Percentiles rank a stretch among this genome's conserved stretches.
Evolutionary conservation across 495 filamentous ascomycete genomes (phyloP).

Genomic region (Penicillium silybi): DNA sequence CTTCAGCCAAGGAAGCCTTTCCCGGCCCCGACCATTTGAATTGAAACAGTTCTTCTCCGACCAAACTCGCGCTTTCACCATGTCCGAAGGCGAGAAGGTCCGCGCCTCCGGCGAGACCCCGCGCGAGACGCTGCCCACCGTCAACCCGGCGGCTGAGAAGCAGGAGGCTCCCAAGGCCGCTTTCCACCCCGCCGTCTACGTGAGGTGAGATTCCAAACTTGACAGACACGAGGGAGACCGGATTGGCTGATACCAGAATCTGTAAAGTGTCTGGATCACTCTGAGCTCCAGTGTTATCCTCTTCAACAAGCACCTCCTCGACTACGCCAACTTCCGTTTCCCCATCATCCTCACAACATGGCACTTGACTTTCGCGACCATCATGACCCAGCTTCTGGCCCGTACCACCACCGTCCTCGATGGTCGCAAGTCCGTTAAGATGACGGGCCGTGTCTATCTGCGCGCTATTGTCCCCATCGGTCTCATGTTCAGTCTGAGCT

Average conservation of each 20-base stretch:
- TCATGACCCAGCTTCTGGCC: slow-evolving; percentile 87
- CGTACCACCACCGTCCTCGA: slow-evolving; percentile 82
- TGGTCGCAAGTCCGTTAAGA: slow-evolving; percentile 84
- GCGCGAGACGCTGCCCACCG: slow-evolving; percentile 67
- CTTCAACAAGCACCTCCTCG: slow-evolving; percentile 98
- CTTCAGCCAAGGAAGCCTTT: slow-evolving; percentile 45
- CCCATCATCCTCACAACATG: slow-evolving; percentile 83
- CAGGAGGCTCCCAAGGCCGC: slow-evolving; percentile 54
- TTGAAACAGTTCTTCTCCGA: slow-evolving; percentile 48
- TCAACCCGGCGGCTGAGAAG: slow-evolving; percentile 72
- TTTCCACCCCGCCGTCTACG: slow-evolving; percentile 85
- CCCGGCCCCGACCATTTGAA: slow-evolving; percentile 49
- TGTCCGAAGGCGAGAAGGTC: slow-evolving; percentile 72
- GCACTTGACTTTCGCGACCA: slow-evolving; percentile 82
- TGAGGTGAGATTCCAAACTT: slow-evolving; percentile 58
- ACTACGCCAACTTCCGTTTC: slow-evolving; percentile 68
- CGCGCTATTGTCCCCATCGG: slow-evolving; percentile 91
- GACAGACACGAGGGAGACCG: not conserved
- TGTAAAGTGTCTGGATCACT: slow-evolving; percentile 80
- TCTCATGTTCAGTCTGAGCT: slow-evolving; percentile 84
- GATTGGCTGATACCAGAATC: slow-evolving; percentile 18
- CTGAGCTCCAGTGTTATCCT: slow-evolving; percentile 91
- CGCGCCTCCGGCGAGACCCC: slow-evolving; percentile 72
- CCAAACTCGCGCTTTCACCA: slow-evolving; percentile 44
- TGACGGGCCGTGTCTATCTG: slow-evolving; percentile 88